These are phyloP conservation scores for Rhipidocladum racemiflorum DNA, from an alignment of 176 grass and related monocot species.

Conservation along the genomic window DNA sequence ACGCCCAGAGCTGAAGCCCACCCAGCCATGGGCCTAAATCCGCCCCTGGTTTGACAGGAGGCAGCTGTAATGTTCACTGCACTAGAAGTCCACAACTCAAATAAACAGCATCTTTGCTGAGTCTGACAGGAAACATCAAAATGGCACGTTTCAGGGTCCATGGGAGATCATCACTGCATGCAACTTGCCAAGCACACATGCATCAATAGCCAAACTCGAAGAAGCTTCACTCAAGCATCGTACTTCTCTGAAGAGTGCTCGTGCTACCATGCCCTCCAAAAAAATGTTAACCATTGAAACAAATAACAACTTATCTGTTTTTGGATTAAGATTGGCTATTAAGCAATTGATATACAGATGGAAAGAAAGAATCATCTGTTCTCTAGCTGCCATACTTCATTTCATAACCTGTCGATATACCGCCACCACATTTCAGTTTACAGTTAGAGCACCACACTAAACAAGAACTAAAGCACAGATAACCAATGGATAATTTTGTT, in stretches of 20 bases:
- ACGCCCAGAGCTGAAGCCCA: too few relatives aligned
- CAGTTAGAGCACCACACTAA: background rate
- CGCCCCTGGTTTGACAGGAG: too few relatives aligned
- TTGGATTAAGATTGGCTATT: background rate
- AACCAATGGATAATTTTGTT: background rate
- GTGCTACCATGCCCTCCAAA: background rate
- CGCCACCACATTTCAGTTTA: background rate
- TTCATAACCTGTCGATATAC: background rate
- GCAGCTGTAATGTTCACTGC: background rate
- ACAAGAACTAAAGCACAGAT: background rate
- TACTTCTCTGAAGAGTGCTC: background rate
- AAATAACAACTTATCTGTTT: background rate
- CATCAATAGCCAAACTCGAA: background rate
- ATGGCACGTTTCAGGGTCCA: background rate
- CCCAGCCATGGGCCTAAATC: too few relatives aligned
- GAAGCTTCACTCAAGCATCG: background rate
- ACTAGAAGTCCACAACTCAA: background rate
- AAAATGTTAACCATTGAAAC: background rate
- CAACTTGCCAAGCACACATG: background rate
- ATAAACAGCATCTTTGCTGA: background rate
- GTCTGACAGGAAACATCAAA: background rate
- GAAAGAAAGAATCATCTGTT: background rate
- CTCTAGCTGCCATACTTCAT: background rate
- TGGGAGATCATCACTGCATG: background rate
- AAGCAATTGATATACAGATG: background rate